Percentiles rank a stretch among this genome's conserved stretches.
Conservation (phyloP, 2,329 filamentous ascomycete species). For the Hymenoscyphus linearis region DNA sequence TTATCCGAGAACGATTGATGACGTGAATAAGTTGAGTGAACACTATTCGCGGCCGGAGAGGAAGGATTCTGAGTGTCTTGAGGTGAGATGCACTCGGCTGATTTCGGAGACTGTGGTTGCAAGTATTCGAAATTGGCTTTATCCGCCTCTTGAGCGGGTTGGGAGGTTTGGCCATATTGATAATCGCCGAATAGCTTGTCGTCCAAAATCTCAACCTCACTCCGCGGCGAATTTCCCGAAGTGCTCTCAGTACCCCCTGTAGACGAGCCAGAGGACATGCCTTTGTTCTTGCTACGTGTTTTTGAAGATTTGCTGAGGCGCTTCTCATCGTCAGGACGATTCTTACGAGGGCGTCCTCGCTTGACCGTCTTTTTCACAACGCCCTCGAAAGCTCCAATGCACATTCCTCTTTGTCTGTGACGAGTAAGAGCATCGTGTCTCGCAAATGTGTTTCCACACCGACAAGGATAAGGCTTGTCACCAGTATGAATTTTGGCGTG, state of each 20-base stretch:
- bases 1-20: constrained; percentile 22
- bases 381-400: constrained; percentile 88
- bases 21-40: constrained; percentile 22
- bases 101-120: constrained; percentile 21
- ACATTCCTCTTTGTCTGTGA: constrained; percentile 94
- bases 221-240: constrained; percentile 47
- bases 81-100: constrained; percentile 29
- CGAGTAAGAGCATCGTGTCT: constrained; percentile 91
- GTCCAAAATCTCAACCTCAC: constrained; percentile 39
- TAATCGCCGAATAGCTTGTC: constrained; percentile 32
- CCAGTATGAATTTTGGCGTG: constrained; percentile 97
- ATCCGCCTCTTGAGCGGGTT: constrained; percentile 33
- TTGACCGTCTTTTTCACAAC: constrained; percentile 62
- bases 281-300: constrained; percentile 49
- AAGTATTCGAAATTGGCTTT: constrained; percentile 32
- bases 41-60: constrained; percentile 27
- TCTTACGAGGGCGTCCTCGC: constrained; percentile 60
- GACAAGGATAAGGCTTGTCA: constrained; percentile 90
- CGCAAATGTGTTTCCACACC: constrained; percentile 91
- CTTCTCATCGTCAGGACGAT: constrained; percentile 46
- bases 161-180: constrained; percentile 34
- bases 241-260: constrained; percentile 53
- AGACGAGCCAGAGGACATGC: constrained; percentile 40
- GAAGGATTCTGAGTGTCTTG: constrained; percentile 26
- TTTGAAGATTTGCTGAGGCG: constrained; percentile 52